Base-by-base conservation (phyloP, 1,139 yeast genomes). In the Hemisphaericaspora subhashii region DNA sequence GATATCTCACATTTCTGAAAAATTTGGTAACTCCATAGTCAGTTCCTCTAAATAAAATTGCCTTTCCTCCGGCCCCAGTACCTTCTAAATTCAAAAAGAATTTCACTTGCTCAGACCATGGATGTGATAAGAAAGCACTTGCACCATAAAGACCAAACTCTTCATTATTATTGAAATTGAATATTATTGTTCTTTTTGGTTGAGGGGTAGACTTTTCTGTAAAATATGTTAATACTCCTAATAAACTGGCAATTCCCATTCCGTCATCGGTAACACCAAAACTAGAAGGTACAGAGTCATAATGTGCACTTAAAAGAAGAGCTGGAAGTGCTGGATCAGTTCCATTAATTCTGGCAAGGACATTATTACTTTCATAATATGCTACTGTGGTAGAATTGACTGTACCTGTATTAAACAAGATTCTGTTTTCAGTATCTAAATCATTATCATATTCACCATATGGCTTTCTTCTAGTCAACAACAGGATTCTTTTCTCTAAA, bases 191-290 rank as follows among this genome's bases (percentile, higher is more conserved):
- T 41, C 96, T 72, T 32, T 67, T 57, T 1, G 96, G 95, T 43
- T 72, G 81, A 12, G 66, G 63, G 4, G 62, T 53, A 0, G 64
- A 60, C 0, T 64, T 53, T 0, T 53, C 46, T 1, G 78, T 55
- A 48, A 69, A 77, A 48, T 78, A 64, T 33, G 79, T 68, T 44
- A 89, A 64, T 2, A 86, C 66, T 1, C 92, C 95, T 32, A 89
- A 66, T 73, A 88, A 66, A 5, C 92, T 75, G 1, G 92, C 95
- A 44, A 87, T 72, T n/a, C 97, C 97, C 67, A 83, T 83, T 0
- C 97, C 97, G 55, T 87, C 96, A 58, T 90, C 98, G 5, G 97
- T 89, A 4, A 94, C 81, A 21, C 98, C 97, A 54, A 69, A 79
- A 11, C 90, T 82, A 3, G 95, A 79, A 12, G 96, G 95, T 3